Conservation (phyloP, 805 yeast species). For the Alloascoidea africana region DNA sequence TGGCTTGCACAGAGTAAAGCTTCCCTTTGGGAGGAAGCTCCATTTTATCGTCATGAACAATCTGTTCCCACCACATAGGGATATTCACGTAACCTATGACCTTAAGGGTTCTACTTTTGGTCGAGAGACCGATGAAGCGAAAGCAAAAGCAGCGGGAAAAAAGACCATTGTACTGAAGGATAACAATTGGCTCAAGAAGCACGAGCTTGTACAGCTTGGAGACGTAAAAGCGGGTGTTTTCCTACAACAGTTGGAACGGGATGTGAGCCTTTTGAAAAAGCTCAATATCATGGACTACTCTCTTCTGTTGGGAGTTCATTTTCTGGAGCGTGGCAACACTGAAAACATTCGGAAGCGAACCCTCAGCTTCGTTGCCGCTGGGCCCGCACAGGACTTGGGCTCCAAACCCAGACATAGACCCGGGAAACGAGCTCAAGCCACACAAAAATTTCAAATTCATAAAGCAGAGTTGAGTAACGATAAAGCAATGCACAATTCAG, state of each 20-base stretch:
- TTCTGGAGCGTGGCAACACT: constrained; percentile 42
- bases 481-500: too few relatives aligned
- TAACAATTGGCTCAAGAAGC: constrained; percentile 66
- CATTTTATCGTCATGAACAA: constrained; percentile 96
- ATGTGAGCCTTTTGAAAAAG: constrained; percentile 55
- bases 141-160: constrained; percentile 7
- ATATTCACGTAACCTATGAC: constrained; percentile 75
- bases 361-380: too few relatives aligned
- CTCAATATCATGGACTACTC: constrained; percentile 95
- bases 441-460: too few relatives aligned
- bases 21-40: constrained; percentile 71
- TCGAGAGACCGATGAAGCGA: constrained; percentile 28
- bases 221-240: constrained; percentile 47
- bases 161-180: constrained; percentile 54
- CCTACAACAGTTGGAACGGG: constrained; percentile 55
- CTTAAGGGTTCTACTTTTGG: constrained; percentile 90
- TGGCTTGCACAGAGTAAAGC: constrained; percentile 85
- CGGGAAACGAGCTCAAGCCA: too few relatives aligned
- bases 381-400: too few relatives aligned
- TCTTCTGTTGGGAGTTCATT: constrained; percentile 76
- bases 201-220: constrained; percentile 58
- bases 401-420: too few relatives aligned
- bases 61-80: constrained; percentile 85
- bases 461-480: too few relatives aligned
- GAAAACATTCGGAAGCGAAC: too few relatives aligned